Percentiles rank a stretch among this genome's conserved stretches.
phyloP scores from a whole-genome alignment of 192 early-diverging fungal species.

The Coemansia sp. region DNA sequence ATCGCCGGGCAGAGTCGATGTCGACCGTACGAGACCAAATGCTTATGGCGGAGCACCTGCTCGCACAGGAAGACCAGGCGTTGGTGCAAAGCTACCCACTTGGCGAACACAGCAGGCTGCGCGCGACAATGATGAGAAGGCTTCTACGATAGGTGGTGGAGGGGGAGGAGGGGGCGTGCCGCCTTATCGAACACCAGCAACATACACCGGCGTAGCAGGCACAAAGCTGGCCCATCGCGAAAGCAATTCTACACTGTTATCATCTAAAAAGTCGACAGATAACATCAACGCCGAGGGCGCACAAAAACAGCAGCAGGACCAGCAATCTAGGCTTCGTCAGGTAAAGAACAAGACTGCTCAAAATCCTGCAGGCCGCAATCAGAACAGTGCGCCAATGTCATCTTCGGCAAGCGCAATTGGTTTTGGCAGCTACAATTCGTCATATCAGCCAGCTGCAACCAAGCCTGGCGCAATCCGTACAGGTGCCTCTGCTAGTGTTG shows the following conservation, averaged over 20 bases:
- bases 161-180: conserved; percentile 14
- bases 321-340: conserved; percentile 19
- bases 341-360: conserved; percentile 20
- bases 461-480: conserved; percentile 22
- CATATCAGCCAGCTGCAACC: conserved; percentile 25
- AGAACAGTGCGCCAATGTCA: conserved; percentile 16
- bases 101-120: conserved; percentile 51
- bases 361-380: conserved; percentile 16
- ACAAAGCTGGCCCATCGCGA: conserved; percentile 35
- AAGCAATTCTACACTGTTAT: conserved; percentile 19
- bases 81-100: conserved; percentile 33
- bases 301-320: conserved; percentile 13
- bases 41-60: conserved; percentile 10
- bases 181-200: conserved; percentile 39
- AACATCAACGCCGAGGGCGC: conserved; percentile 23
- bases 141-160: too few relatives aligned
- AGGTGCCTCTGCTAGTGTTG: conserved; percentile 43
- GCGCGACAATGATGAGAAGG: conserved; percentile 31
- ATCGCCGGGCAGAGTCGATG: background rate
- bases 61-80: conserved; percentile 25
- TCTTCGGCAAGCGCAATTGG: conserved; percentile 53
- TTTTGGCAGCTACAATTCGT: conserved; percentile 38
- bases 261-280: conserved; percentile 28
- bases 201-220: conserved; percentile 26
- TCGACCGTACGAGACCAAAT: conserved; percentile 17